phyloP scores from a whole-genome alignment of 2,329 filamentous ascomycete genomes.

The Aureobasidium namibiae region DNA sequence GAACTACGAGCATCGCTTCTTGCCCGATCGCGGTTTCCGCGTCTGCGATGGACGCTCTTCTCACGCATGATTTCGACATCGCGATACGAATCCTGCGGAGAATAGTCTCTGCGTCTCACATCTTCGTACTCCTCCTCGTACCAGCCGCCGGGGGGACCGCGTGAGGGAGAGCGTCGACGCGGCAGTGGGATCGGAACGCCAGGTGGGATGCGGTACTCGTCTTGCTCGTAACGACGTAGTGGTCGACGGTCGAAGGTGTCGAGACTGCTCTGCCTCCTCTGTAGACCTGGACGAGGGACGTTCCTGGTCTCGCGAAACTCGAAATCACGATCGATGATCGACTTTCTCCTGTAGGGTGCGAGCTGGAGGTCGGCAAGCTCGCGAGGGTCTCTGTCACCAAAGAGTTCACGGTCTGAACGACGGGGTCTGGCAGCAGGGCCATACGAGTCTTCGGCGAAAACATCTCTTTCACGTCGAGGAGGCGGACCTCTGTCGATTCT shows the following conservation, averaged over 20 bases:
- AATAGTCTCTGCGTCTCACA: conserved; percentile 37
- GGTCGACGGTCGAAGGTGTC: conserved; percentile 83
- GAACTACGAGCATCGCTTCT: conserved; percentile 17
- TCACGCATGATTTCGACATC: conserved; percentile 42
- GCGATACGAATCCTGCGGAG: conserved; percentile 36
- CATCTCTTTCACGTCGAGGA: conserved; percentile 38
- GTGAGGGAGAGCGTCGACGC: conserved; percentile 49
- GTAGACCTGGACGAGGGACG: conserved; percentile 55
- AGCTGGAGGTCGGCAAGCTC: conserved; percentile 45
- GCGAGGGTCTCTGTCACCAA: conserved; percentile 38
- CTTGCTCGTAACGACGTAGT: conserved; percentile 44
- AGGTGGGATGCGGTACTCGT: conserved; percentile 55
- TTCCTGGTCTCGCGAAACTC: conserved; percentile 29
- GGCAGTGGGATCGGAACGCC: conserved; percentile 64
- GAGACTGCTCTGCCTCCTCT: conserved; percentile 78
- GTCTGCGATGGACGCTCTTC: conserved; percentile 30
- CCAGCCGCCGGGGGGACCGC: conserved; percentile 41
- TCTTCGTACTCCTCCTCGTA: conserved; percentile 65
- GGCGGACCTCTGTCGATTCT: conserved; percentile 27
- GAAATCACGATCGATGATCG: conserved; percentile 49
- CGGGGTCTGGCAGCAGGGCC: conserved; percentile 22
- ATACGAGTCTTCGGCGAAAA: conserved; percentile 41
- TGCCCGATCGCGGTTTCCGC: conserved; percentile 16
- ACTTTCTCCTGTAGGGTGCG: conserved; percentile 50
- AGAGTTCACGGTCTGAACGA: conserved; percentile 36